Evolutionary conservation across 352 stramenopile genomes (phyloP).

Genomic region (Phytophthora pini): DNA sequence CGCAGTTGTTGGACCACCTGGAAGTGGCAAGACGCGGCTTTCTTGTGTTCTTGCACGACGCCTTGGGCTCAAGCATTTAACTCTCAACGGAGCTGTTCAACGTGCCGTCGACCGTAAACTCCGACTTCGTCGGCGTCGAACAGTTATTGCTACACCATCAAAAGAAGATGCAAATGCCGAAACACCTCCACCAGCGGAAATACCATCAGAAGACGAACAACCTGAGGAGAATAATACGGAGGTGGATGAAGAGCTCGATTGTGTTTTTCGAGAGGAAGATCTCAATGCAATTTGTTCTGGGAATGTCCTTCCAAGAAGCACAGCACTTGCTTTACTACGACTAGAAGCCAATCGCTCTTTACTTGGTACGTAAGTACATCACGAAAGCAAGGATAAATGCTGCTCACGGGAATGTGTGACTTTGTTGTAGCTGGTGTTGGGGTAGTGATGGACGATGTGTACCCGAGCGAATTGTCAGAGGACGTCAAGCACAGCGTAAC

Average conservation of each 20-base stretch:
- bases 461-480: constrained; percentile 52
- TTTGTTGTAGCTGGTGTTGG: constrained; percentile 54
- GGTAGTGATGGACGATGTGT: constrained; percentile 70
- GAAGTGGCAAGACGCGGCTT: constrained; percentile 63
- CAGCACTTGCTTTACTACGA: constrained; percentile 45
- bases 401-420: not conserved
- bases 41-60: constrained; percentile 49
- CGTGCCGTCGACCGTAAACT: constrained; percentile 44
- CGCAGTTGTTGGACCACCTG: constrained; percentile 63
- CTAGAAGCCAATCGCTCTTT: constrained; percentile 46
- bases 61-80: constrained; percentile 60
- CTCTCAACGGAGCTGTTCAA: constrained; percentile 47
- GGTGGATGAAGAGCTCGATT: constrained; percentile 26
- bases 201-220: constrained; percentile 14
- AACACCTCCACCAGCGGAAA: constrained; percentile 5
- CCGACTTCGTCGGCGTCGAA: constrained; percentile 10
- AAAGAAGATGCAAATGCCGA: constrained; percentile 15
- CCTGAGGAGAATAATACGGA: constrained; percentile 7
- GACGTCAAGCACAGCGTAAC: constrained; percentile 10
- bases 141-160: not conserved
- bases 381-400: not conserved
- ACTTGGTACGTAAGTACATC: constrained; percentile 32
- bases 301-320: constrained; percentile 27
- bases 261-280: constrained; percentile 48
- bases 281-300: constrained; percentile 46